Base-by-base conservation (phyloP, 1,139 yeast species). In the Eremothecium coryli region DNA sequence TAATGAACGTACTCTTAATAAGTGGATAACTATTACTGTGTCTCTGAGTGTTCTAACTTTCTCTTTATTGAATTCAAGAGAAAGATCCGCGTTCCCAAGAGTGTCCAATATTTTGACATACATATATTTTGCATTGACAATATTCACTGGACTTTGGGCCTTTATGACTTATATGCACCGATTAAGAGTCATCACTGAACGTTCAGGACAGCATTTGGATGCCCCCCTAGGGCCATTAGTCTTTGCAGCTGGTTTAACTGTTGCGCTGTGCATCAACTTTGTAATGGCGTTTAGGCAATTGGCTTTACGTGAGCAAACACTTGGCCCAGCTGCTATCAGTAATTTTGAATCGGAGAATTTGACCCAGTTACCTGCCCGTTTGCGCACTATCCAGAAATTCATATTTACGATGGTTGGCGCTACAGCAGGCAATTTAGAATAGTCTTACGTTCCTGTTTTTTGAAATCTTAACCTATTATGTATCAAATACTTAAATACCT, bases 1-100 rank as follows among this genome's bases (percentile, higher is more conserved):
- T 22, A 90, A 90, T 55, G 98, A 90, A 64, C 81, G 98, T 61
- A 90, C 98, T 2, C 88, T 88, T 62, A 81, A 84, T 66, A 75
- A 93, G 60, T 90, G 98, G 98, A 68, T 90, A 45, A 90, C 82
- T 50, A 90, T 88, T 7, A 82, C 94, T n/a, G 76, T 93, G 0
- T 65, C 90, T 52, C 67, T 90, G 44, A 76, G 94, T n/a, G 78
- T 90, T 1, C 65, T 90, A 50, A 85, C 97, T 0, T 86, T 88
- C 54, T 70, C 94, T 11, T 72, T 90, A 37, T 82, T 82, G 64
- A 71, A 76, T 25, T 76, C 94, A n/a, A 82, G 85, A 11, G 65
- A 68, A 41, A 68, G 69, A 32, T 74, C 88, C 2, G 71, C 76
- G 48, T 73, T 70, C 49, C 68, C 71, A 23, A 43, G 50, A 4